These are phyloP conservation scores for Cercospora citrullina DNA, from an alignment of 2,329 filamentous ascomycete species.

Conservation along the genomic window DNA sequence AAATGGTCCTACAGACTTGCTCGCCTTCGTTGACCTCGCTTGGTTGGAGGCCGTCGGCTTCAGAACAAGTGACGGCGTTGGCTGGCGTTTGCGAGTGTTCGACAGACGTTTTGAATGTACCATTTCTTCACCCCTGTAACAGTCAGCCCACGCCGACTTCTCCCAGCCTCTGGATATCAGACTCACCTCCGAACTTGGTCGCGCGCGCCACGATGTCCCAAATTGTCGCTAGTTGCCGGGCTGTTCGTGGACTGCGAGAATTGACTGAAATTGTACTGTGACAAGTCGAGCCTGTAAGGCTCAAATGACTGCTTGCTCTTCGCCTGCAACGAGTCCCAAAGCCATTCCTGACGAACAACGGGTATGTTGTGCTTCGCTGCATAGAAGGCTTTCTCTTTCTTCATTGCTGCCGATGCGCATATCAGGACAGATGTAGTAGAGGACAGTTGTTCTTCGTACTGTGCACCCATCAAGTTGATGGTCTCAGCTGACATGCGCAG, in stretches of 20 bases:
- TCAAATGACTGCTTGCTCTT: slow-evolving; percentile 51
- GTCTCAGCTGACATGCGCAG: slow-evolving; percentile 80
- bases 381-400: slow-evolving; percentile 74
- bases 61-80: slow-evolving; percentile 35
- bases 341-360: slow-evolving; percentile 78
- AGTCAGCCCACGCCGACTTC: slow-evolving; percentile 18
- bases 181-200: slow-evolving; percentile 21
- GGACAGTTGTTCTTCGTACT: slow-evolving; percentile 76
- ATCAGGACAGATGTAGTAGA: slow-evolving; percentile 73
- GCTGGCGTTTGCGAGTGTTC: slow-evolving; percentile 34
- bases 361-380: slow-evolving; percentile 75
- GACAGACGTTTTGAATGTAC: slow-evolving; percentile 34
- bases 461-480: slow-evolving; percentile 69
- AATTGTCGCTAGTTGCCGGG: slow-evolving; percentile 17
- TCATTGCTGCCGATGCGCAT: slow-evolving; percentile 54
- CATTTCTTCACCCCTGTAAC: slow-evolving; percentile 22
- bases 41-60: slow-evolving; percentile 18
- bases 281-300: slow-evolving; percentile 35
- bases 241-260: slow-evolving; percentile 20
- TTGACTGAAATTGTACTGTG: slow-evolving; percentile 26
- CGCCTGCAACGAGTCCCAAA: slow-evolving; percentile 73
- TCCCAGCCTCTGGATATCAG: not conserved
- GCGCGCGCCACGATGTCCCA: slow-evolving; percentile 7
- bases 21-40: slow-evolving; percentile 4
- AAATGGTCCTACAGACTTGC: slow-evolving; percentile 26